Base-by-base conservation (phyloP, 768 basidiomycete species). In the Phylloporus rhodoxanthus region DNA sequence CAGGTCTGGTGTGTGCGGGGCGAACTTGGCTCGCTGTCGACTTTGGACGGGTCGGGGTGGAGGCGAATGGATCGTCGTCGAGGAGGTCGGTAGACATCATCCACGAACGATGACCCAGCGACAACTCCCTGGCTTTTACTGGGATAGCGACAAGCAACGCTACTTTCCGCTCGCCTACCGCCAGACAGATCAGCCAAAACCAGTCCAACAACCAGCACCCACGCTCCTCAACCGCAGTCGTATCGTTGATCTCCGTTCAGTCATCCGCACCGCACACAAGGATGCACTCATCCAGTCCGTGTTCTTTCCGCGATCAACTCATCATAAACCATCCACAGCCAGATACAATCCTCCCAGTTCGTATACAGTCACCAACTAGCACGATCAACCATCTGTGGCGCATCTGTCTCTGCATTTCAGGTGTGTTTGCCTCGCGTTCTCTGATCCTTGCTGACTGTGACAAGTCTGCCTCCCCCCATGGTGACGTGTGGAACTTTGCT, bases 1-100 rank as follows among this genome's bases (percentile, higher is more conserved):
- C 75, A 9, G 72, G 75, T 15, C 62, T 67, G 10, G 74, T 74
- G 45, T 69, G 53, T 1, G 75, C 75, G 1, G 74, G 72, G 21
- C 67, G 72, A 20, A 47, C 55, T 51, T 71, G 72, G 3, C 39
- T 23, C 11, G 64, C 61, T 10, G 66, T 66, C 2, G 72, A 72
- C 47, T 56, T 65, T 2, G 69, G 68, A n/a, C 67, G 67, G 1
- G 44, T 34, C 33, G 45, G 54, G 39, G 26, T 52, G 51, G 74
- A 68, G 13, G 86, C 86, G 57, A 88, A 88, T 2, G 86, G 86
- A 57, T 88, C 86, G 45, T 83, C 80, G 57, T 87, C 85, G 21
- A 85, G 69, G 17, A 86, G 40, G 40, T 15, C 38, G 8, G 25
- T 9, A 11, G 21, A 23, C 25, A 25, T 10, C 8, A 36, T 6